phyloP scores from a whole-genome alignment of 1,284 basidiomycete genomes.

The Trichosporon ovoides region DNA sequence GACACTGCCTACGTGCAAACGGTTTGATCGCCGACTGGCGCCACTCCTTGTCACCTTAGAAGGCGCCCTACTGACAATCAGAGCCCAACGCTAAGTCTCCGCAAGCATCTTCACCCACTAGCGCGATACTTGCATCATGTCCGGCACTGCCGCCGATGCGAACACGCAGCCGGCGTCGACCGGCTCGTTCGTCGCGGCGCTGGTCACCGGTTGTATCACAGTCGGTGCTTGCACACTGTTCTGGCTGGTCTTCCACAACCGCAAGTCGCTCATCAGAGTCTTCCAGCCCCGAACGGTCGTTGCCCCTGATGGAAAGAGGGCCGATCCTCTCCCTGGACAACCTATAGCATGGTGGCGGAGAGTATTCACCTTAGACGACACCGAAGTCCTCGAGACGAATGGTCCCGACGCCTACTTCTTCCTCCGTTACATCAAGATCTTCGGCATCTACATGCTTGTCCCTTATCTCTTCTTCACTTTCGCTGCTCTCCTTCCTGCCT shows the following conservation, averaged over 20 bases:
- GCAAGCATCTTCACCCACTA: background rate
- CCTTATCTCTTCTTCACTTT: slow-evolving; percentile 64
- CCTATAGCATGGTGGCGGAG: slow-evolving; percentile 38
- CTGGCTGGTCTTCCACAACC: slow-evolving; percentile 37
- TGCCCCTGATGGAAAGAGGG: slow-evolving; percentile 31
- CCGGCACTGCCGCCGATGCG: background rate
- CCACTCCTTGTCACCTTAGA: no score
- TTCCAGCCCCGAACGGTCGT: slow-evolving; percentile 41
- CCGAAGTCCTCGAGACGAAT: slow-evolving; percentile 56
- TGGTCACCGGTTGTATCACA: slow-evolving; percentile 40
- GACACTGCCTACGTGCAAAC: no score
- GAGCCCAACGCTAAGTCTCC: background rate
- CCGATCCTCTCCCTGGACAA: slow-evolving; percentile 22
- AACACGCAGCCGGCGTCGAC: slow-evolving; percentile 27
- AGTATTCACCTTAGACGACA: slow-evolving; percentile 35
- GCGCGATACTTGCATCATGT: slow-evolving; percentile 2
- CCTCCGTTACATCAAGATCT: slow-evolving; percentile 60
- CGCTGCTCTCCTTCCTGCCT: slow-evolving; percentile 47
- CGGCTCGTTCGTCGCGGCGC: slow-evolving; percentile 42
- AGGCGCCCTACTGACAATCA: background rate
- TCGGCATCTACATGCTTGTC: slow-evolving; percentile 61
- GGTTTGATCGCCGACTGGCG: background rate
- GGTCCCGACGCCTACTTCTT: slow-evolving; percentile 94
- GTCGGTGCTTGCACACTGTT: slow-evolving; percentile 35
- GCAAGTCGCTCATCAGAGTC: slow-evolving; percentile 33